Evolutionary conservation across 495 filamentous ascomycete species (phyloP).

Genomic region (Terfezia boudieri): DNA sequence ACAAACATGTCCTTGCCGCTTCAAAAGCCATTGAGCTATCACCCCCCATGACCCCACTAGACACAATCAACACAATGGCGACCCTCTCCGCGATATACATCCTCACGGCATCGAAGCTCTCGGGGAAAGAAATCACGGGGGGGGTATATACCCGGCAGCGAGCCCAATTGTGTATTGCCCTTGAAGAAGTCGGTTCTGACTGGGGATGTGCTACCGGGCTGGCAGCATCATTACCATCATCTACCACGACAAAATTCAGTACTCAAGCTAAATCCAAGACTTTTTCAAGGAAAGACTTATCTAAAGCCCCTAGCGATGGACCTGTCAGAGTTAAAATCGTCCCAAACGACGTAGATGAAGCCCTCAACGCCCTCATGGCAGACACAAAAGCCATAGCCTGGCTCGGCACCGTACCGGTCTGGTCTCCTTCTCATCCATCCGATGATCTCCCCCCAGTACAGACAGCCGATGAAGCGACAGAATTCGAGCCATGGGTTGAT

Average conservation of each 20-base stretch:
- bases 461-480: background rate
- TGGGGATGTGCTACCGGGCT: too few species aligned
- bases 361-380: background rate
- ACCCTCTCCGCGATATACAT: slow-evolving; percentile 42
- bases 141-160: slow-evolving; percentile 15
- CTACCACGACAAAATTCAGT: too few species aligned
- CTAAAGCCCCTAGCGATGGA: too few species aligned
- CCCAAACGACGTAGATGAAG: background rate
- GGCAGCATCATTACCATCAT: too few species aligned
- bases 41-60: background rate
- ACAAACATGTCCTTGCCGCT: slow-evolving; percentile 13
- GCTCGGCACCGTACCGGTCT: background rate
- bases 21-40: slow-evolving; percentile 11
- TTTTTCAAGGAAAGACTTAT: too few species aligned
- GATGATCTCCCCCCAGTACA: background rate
- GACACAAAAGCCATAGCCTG: background rate
- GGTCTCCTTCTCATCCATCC: background rate
- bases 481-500: slow-evolving; percentile 14
- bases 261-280: too few species aligned
- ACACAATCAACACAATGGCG: background rate
- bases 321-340: too few species aligned
- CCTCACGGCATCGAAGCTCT: slow-evolving; percentile 28
- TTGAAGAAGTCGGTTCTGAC: too few species aligned
- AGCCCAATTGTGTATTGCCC: background rate
- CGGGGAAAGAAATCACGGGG: slow-evolving; percentile 19